Evolutionary conservation across 2,329 filamentous ascomycete genomes (phyloP), one percentile per base, ranked within the genome.

Genomic region (Aspergillus novofumigatus): DNA sequence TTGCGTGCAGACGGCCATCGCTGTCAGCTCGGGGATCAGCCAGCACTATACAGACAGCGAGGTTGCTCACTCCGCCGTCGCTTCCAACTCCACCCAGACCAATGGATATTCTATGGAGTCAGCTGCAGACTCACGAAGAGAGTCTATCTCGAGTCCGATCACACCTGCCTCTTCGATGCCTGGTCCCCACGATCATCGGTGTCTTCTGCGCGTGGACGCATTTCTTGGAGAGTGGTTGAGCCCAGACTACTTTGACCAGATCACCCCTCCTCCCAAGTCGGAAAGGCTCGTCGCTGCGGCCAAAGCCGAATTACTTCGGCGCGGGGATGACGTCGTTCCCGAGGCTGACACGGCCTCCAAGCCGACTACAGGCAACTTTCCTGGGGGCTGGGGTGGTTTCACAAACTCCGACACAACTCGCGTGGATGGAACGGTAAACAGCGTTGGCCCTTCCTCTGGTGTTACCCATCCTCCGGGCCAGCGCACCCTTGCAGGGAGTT

Each of bases 211-310:
- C 0, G 82, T 99, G 5, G 94, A 99, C 74, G 89, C 92, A 0
- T 97, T 95, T 69, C 81, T 99, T 0, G 93, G 94, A 51, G 94
- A 99, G 79, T 99, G 94, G 94, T 81, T 97, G 29, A 90, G 89
- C 1, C 91, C 92, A 1, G 88, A 92, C 69, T 99, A 99, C 73
- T 99, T 93, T 68, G 92, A 96, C 61, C 83, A 89, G 53, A 97
- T 97, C 62, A 93, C 90, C 0, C 90, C 92, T 3, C 94, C 94
- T 10, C 94, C 94, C 0, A 85, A 86, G 47, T 93, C 91, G 3
- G 84, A 88, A 3, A 83, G 94, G 76, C 95, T 99, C 91, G 81
- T 97, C 2, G 89, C 90, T 26, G 85, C 86, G 44, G 93, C 94
- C 29, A 97, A 97, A 74, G 90, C 90, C 25, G 91, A 95, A 66